phyloP scores from a whole-genome alignment of 2,329 filamentous ascomycete genomes.

The Monosporascus sp. region DNA sequence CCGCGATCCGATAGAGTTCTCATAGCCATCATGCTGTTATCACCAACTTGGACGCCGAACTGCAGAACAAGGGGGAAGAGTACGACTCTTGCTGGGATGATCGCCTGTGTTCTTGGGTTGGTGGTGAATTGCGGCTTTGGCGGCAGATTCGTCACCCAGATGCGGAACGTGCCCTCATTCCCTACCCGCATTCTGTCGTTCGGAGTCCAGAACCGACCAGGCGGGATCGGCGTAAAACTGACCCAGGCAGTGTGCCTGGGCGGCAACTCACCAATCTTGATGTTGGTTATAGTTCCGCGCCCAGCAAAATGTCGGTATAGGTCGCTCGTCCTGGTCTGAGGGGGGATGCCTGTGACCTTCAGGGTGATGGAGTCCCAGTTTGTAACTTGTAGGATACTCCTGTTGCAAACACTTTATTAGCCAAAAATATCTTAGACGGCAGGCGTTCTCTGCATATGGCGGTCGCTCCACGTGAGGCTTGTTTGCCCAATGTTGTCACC shows the following conservation, averaged over 20 bases:
- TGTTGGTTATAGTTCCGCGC: not conserved
- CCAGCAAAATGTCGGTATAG: not conserved
- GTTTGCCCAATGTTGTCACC: no score
- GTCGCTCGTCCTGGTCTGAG: not conserved
- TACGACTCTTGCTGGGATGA: not conserved
- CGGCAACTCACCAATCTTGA: not conserved
- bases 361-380: not conserved
- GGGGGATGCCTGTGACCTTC: not conserved
- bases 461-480: no score
- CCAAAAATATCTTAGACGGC: no score
- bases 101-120: not conserved
- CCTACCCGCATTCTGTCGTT: not conserved
- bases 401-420: no score
- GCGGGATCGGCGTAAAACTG: not conserved
- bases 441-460: no score
- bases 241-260: not conserved
- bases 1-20: slow-evolving; percentile 31
- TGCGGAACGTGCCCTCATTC: not conserved
- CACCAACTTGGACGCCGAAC: slow-evolving; percentile 22
- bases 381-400: no score
- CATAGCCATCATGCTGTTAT: slow-evolving; percentile 55
- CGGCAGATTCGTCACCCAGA: not conserved
- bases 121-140: not conserved
- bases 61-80: slow-evolving; percentile 10
- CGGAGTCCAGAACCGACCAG: not conserved